These are phyloP conservation scores for Vachellia pachyceras DNA, from an alignment of 306 rosid genomes.

Conservation along the genomic window DNA sequence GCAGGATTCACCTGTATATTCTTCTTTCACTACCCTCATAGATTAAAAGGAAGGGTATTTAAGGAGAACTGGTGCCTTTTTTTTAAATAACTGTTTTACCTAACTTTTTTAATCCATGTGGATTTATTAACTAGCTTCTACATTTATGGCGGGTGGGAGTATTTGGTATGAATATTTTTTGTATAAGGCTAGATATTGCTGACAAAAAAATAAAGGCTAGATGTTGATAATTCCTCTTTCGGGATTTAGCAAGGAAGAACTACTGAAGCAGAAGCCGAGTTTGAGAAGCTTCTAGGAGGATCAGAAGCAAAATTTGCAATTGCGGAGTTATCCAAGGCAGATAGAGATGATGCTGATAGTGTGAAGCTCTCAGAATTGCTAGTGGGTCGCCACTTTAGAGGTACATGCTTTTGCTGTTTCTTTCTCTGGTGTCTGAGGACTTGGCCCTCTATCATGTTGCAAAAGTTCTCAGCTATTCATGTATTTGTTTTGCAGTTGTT, in stretches of 20 bases:
- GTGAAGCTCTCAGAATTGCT: slow-evolving; percentile 82
- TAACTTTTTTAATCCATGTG: neutral
- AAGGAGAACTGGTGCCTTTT: neutral
- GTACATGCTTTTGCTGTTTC: slow-evolving; percentile 44
- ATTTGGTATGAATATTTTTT: neutral
- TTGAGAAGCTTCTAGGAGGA: slow-evolving; percentile 85
- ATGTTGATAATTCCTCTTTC: slow-evolving; percentile 24
- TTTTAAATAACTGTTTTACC: neutral
- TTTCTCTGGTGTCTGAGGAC: slow-evolving; percentile 9
- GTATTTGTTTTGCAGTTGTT: slow-evolving; percentile 95
- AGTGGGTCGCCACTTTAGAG: slow-evolving; percentile 85
- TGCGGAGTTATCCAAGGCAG: slow-evolving; percentile 72
- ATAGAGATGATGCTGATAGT: slow-evolving; percentile 73
- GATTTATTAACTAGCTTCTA: neutral
- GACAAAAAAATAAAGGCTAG: neutral
- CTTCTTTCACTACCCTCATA: too few relatives aligned
- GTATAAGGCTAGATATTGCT: neutral
- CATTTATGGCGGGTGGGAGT: neutral
- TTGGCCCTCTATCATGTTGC: slow-evolving; percentile 36
- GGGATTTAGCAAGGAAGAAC: slow-evolving; percentile 84
- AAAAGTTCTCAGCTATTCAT: slow-evolving; percentile 65
- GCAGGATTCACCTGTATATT: too few relatives aligned
- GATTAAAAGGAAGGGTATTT: neutral
- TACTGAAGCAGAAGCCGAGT: slow-evolving; percentile 83
- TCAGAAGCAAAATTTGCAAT: slow-evolving; percentile 89